A percentile compares a stretch with the other conserved stretches of the same genome.
phyloP scores from a whole-genome alignment of 257 asterid species.

The Fraxinus excelsior region DNA sequence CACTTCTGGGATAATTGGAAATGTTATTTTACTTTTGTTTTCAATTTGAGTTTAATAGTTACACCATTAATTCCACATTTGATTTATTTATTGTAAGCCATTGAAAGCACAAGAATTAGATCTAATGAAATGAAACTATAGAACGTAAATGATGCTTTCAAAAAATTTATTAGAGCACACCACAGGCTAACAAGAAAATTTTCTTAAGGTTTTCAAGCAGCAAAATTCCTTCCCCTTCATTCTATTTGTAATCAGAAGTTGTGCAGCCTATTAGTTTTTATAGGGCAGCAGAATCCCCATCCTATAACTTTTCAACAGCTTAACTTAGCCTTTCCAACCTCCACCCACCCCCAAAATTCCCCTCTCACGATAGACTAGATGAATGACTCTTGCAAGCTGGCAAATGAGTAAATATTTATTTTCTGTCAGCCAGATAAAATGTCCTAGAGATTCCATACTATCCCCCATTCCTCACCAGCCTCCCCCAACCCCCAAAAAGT shows the following conservation, averaged over 20 bases:
- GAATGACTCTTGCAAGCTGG: too few relatives aligned
- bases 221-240: not conserved
- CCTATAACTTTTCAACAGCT: not conserved
- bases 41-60: not conserved
- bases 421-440: not conserved
- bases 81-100: not conserved
- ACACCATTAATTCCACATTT: not conserved
- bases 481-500: not conserved
- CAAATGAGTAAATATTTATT: not conserved
- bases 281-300: not conserved
- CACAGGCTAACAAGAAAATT: not conserved
- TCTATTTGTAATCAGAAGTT: not conserved
- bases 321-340: not conserved
- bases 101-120: not conserved
- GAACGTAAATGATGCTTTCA: not conserved
- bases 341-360: not conserved
- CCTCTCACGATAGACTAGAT: not conserved
- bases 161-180: not conserved
- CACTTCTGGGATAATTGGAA: not conserved
- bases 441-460: not conserved
- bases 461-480: not conserved
- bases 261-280: not conserved
- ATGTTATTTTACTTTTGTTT: not conserved
- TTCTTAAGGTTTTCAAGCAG: not conserved
- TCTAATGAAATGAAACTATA: not conserved